Evolutionary conservation across 2,329 filamentous ascomycete species (phyloP).

Genomic region (Podosphaera aphanis): DNA sequence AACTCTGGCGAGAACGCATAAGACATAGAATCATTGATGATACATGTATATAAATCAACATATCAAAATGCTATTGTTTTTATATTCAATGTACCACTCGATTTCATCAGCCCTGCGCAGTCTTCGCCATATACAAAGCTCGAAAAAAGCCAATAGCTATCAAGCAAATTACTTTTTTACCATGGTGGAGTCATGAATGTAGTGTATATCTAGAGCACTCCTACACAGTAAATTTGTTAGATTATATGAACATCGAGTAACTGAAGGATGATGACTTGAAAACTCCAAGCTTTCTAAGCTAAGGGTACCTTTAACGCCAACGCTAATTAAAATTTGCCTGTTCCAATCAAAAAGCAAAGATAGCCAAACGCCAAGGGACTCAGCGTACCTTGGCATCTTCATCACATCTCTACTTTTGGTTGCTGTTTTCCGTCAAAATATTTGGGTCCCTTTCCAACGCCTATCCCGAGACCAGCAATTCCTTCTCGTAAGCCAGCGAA

Average conservation of each 20-base stretch:
- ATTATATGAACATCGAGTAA: slow-evolving; percentile 7
- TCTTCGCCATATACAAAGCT: too few relatives aligned
- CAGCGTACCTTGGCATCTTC: neutral
- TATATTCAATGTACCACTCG: too few relatives aligned
- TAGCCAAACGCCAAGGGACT: neutral
- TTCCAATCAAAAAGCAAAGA: neutral
- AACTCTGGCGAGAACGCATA: too few relatives aligned
- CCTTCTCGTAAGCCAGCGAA: slow-evolving; percentile 22
- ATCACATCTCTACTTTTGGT: slow-evolving; percentile 29
- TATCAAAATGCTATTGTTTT: too few relatives aligned
- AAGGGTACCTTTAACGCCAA: neutral
- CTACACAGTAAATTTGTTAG: slow-evolving; percentile 1
- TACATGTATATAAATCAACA: too few relatives aligned
- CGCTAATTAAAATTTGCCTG: neutral
- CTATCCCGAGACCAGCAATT: slow-evolving; percentile 21
- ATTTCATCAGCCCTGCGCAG: too few relatives aligned
- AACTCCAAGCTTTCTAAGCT: neutral
- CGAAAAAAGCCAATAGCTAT: too few relatives aligned
- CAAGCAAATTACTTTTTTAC: too few relatives aligned
- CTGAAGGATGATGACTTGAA: neutral
- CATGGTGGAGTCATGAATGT: too few relatives aligned
- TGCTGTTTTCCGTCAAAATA: slow-evolving; percentile 11
- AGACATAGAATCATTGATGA: too few relatives aligned
- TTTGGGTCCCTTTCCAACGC: slow-evolving; percentile 15
- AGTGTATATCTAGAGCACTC: too few relatives aligned